Percentiles rank a stretch among this genome's conserved stretches.
Conservation (phyloP, 805 yeast species). For the Debaryomyces hansenii region DNA sequence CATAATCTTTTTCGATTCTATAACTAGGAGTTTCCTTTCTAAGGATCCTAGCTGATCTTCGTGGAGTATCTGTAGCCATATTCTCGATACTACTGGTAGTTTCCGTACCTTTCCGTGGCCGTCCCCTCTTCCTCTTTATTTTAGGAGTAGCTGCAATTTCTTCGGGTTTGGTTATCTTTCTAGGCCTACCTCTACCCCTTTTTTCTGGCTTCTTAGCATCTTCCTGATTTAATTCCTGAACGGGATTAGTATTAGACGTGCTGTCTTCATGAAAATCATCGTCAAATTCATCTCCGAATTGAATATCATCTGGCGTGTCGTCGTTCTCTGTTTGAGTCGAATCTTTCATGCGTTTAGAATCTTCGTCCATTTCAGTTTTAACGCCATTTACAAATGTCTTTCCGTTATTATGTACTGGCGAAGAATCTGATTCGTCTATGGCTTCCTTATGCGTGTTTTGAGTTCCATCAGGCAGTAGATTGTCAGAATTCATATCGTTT, state of each 20-base stretch:
- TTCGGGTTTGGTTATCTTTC: not conserved
- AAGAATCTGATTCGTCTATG: not conserved
- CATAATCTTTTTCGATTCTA: not conserved
- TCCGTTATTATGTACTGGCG: not conserved
- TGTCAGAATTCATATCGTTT: not conserved
- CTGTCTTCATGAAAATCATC: not conserved
- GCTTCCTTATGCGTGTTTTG: no score
- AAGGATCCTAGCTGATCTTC: slow-evolving; percentile 1
- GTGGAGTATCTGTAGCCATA: not conserved
- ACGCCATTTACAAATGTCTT: not conserved
- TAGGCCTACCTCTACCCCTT: slow-evolving; percentile 10
- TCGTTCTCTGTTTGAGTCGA: slow-evolving; percentile 1
- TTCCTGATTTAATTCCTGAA: slow-evolving; percentile 2
- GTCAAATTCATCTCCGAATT: not conserved
- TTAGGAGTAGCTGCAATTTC: not conserved
- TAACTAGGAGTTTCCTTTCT: not conserved
- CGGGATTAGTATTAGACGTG: not conserved
- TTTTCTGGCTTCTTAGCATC: not conserved
- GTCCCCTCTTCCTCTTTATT: slow-evolving; percentile 8
- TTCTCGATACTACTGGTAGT: not conserved
- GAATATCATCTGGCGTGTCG: not conserved
- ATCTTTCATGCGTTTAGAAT: not conserved
- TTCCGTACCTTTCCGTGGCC: slow-evolving; percentile 10
- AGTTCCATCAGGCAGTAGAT: no score
- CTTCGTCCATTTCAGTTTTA: not conserved